phyloP scores from a whole-genome alignment of 1,284 basidiomycete species.

The Sphaerobolus stellatus region DNA sequence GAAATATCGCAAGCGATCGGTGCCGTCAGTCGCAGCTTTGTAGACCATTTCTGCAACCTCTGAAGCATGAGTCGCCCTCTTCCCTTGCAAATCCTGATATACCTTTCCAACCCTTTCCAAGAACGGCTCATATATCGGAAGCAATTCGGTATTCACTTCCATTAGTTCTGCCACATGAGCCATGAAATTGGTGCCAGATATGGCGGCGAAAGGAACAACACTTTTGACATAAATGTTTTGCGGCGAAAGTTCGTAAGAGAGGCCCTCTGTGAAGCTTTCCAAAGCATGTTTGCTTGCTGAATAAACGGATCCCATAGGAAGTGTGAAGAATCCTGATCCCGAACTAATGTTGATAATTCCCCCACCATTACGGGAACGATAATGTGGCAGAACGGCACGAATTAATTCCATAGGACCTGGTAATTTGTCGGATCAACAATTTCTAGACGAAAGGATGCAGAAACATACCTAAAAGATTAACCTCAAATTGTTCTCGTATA shows the following conservation, averaged over 20 bases:
- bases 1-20: neutral
- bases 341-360: neutral
- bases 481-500: neutral
- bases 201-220: neutral
- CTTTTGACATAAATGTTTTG: neutral
- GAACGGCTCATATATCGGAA: neutral
- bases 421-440: neutral
- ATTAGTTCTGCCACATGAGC: neutral
- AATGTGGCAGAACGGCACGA: neutral
- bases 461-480: neutral
- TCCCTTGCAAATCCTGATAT: neutral
- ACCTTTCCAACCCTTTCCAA: neutral
- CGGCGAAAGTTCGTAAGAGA: neutral
- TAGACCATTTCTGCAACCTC: neutral
- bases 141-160: neutral
- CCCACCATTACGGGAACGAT: too few relatives aligned
- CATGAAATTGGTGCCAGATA: neutral
- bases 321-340: neutral
- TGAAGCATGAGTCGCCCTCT: neutral
- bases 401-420: neutral
- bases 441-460: neutral
- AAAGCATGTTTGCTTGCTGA: neutral
- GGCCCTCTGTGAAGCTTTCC: neutral
- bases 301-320: neutral
- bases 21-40: neutral